Percentiles rank a stretch among this genome's conserved stretches.
Evolutionary conservation across 2,329 filamentous ascomycete genomes (phyloP).

Genomic region (Xylaria digitata): DNA sequence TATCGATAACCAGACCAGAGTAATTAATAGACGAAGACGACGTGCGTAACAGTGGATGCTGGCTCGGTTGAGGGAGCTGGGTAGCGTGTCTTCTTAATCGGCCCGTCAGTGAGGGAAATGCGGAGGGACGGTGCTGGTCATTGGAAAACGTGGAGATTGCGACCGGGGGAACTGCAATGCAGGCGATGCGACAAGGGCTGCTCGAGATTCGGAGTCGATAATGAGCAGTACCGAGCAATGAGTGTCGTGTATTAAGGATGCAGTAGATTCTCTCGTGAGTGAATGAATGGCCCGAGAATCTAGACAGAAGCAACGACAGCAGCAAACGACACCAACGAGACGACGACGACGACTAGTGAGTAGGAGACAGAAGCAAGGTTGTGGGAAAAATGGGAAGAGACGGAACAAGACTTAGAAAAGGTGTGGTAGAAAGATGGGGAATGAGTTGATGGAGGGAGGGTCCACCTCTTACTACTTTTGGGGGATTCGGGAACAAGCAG

Average conservation of each 20-base stretch:
- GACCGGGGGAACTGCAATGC: constrained; percentile 33
- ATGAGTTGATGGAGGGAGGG: constrained; percentile 32
- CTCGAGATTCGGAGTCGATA: constrained; percentile 1
- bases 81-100: constrained; percentile 48
- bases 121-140: constrained; percentile 46
- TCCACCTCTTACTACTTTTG: constrained; percentile 23
- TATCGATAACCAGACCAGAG: constrained; percentile 26
- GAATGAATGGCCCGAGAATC: constrained; percentile 17
- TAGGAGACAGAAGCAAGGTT: constrained; percentile 6
- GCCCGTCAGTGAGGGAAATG: constrained; percentile 51
- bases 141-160: constrained; percentile 47
- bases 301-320: constrained; percentile 6
- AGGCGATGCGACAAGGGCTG: constrained; percentile 30
- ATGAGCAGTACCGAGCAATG: constrained; percentile 8
- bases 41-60: constrained; percentile 33
- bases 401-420: constrained; percentile 35
- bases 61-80: constrained; percentile 40
- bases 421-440: constrained; percentile 39
- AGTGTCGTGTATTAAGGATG: constrained; percentile 6
- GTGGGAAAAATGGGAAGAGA: constrained; percentile 33
- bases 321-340: not conserved
- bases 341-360: not conserved
- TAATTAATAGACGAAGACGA: constrained; percentile 12
- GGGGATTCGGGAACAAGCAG: constrained; percentile 11
- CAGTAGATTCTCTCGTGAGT: not conserved